phyloP scores from a whole-genome alignment of 305 asterid genomes.

The Rubia tinctorum region DNA sequence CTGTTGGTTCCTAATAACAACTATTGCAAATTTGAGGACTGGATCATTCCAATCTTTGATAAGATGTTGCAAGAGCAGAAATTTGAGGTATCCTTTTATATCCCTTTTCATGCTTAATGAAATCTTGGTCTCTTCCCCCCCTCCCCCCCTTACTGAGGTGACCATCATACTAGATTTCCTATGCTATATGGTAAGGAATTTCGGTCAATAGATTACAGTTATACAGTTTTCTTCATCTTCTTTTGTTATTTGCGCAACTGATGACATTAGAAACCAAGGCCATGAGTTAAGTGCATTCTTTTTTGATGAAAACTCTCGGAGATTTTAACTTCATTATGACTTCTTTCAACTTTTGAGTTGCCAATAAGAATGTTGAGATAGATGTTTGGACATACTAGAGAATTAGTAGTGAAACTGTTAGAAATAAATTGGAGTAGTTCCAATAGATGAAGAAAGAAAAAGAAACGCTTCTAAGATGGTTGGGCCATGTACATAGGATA shows the following conservation, averaged over 20 bases:
- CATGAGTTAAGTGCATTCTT: background rate
- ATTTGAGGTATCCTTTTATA: slow-evolving; percentile 41
- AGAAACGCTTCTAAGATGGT: background rate
- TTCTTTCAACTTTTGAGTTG: background rate
- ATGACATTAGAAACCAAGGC: background rate
- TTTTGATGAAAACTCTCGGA: background rate
- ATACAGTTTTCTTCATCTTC: background rate
- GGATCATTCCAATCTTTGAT: slow-evolving; percentile 89
- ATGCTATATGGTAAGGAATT: background rate
- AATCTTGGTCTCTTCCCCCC: background rate
- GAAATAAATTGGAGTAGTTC: background rate
- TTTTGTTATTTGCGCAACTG: background rate
- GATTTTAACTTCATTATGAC: background rate
- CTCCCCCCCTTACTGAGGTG: background rate
- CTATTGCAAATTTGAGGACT: slow-evolving; percentile 95
- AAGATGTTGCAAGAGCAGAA: slow-evolving; percentile 82
- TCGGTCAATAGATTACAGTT: background rate
- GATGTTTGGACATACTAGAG: background rate
- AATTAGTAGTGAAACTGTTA: background rate
- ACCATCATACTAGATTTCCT: background rate
- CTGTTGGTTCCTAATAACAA: slow-evolving; percentile 93
- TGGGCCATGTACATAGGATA: background rate
- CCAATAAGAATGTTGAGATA: background rate
- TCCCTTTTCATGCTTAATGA: background rate
- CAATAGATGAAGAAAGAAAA: background rate